Conservation (phyloP, 176 grass and related monocot genomes). For the Ensete glaucum region DNA sequence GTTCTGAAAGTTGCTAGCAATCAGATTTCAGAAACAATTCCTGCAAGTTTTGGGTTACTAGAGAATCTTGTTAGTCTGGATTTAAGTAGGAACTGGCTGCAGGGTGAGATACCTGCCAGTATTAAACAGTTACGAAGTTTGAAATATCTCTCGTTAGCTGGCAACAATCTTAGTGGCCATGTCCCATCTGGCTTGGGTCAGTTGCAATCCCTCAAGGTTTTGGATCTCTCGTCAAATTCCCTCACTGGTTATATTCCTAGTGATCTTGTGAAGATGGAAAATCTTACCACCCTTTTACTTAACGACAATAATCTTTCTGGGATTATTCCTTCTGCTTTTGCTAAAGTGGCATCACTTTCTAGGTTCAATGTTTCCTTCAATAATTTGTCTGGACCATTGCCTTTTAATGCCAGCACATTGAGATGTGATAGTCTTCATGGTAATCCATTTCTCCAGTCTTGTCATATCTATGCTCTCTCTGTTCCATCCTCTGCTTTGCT, state of each 20-base stretch:
- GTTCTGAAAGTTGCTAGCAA: conserved; percentile 64
- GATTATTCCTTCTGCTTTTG: conserved; percentile 36
- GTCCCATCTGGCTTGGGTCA: conserved; percentile 46
- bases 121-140: conserved; percentile 47
- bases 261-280: conserved; percentile 40
- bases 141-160: conserved; percentile 64
- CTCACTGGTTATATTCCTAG: conserved; percentile 51
- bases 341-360: conserved; percentile 35
- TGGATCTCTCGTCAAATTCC: conserved; percentile 88
- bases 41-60: conserved; percentile 53
- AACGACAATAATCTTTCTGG: conserved; percentile 72
- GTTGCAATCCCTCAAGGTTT: conserved; percentile 53
- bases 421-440: conserved; percentile 37
- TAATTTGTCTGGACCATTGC: conserved; percentile 54
- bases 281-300: conserved; percentile 48
- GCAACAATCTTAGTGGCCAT: conserved; percentile 58
- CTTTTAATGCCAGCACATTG: conserved; percentile 37
- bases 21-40: conserved; percentile 62
- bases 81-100: conserved; percentile 54
- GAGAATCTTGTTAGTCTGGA: conserved; percentile 49
- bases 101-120: conserved; percentile 57
- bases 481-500: conserved; percentile 14
- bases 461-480: conserved; percentile 28
- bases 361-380: conserved; percentile 76
- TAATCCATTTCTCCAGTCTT: conserved; percentile 50